These are phyloP conservation scores for Picocystis sp. DNA, from an alignment of 163 green algal genomes.

Conservation along the genomic window DNA sequence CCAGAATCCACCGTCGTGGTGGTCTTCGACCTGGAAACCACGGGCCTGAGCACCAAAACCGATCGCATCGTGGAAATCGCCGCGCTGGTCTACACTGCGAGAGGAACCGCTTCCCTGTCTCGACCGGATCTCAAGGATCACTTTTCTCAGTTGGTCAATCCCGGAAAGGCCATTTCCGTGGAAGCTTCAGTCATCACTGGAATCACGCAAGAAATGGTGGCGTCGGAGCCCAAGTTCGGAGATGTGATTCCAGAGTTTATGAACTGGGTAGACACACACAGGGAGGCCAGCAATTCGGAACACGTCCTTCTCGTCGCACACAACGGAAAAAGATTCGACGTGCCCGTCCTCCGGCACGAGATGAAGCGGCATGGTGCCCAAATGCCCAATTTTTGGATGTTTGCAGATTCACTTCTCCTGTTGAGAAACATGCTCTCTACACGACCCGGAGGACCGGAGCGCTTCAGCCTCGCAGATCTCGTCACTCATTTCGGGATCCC, in stretches of 20 bases:
- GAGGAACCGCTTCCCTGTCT: constrained; percentile 10
- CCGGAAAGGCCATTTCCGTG: no score
- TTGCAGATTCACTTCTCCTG: constrained; percentile 10
- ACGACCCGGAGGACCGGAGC: no score
- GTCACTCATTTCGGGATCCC: no score
- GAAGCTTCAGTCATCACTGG: constrained; percentile 5
- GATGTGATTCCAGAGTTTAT: constrained; percentile 13
- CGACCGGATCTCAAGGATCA: constrained; percentile 5
- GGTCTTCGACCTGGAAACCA: constrained; percentile 20
- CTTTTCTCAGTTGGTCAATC: constrained; percentile 5
- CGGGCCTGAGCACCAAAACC: constrained; percentile 8
- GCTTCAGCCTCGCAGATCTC: no score
- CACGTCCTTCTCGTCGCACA: constrained; percentile 16
- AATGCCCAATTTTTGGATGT: constrained; percentile 9
- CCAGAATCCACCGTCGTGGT: constrained; percentile 6
- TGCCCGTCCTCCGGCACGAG: constrained; percentile 14
- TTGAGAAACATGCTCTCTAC: neutral
- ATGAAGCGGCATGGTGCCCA: neutral
- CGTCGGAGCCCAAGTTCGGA: constrained; percentile 5
- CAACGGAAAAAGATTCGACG: constrained; percentile 21
- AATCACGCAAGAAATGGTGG: constrained; percentile 10
- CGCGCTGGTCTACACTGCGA: constrained; percentile 6
- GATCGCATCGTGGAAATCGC: constrained; percentile 21
- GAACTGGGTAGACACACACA: constrained; percentile 3
- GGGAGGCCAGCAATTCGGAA: constrained; percentile 2